Base-by-base conservation (phyloP, 2,329 filamentous ascomycete species). In the Chrysoporthe puriensis region DNA sequence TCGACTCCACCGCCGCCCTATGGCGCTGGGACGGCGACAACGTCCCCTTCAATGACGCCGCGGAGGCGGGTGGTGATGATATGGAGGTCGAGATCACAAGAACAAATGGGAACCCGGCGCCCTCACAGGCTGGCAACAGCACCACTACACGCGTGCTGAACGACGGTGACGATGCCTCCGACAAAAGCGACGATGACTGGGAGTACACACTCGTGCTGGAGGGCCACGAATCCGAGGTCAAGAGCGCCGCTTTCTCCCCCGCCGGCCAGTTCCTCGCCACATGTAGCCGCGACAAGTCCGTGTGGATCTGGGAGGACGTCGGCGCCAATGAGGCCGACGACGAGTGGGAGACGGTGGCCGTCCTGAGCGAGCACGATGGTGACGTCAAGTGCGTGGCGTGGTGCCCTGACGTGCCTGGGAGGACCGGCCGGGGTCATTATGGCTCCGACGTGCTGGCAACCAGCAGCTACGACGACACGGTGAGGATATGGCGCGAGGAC, bases 261-360 rank as follows among this genome's bases (percentile, higher is more conserved):
- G 88, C 87, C 0, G 92, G 92, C 0, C 88, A 91, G 70, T 90
- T 93, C 73, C 85, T 99, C 4, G 96, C 96, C 6, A 97, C 94
- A 0, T 97, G 94, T 79, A 92, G 89, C 64, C 87, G 96, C 61
- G 96, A 99, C 78, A 98, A 98, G 82, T 91, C 88, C 18, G 93
- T 98, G 21, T 99, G 96, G 96, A 93, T 99, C 73, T 99, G 96
- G 96, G 96, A 99, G 79, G 96, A 98, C 77, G 87, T 97, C 64
- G 87, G 87, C 50, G 80, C 81, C 9, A 81, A 82, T 66, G 90
- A 92, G 72, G 91, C 90, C 18, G 94, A 97, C 66, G 95, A 97
- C 77, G 96, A 98, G 77, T 98, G 94, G 83, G 96, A 99, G 84
- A 98, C 96, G 1, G 90, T 98, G 18, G 96, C 95, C 0, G 95